These are phyloP conservation scores for Fraxinus cuspidata DNA, from an alignment of 257 asterid genomes.

Conservation along the genomic window DNA sequence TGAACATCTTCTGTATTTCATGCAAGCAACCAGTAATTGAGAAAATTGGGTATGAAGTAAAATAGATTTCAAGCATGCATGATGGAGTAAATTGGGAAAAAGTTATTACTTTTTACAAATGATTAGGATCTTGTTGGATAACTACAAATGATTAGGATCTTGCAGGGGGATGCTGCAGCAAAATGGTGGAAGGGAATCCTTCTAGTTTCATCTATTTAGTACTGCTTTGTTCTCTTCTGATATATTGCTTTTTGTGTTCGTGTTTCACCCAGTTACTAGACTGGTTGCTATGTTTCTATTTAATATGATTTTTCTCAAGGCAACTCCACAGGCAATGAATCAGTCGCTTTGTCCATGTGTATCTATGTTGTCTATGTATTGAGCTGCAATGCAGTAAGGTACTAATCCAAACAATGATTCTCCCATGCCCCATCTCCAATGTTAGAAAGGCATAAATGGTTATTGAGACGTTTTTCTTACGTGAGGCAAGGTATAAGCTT, in stretches of 20 bases:
- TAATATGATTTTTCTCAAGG: neutral
- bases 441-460: no score
- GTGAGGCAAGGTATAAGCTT: no score
- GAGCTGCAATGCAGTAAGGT: neutral
- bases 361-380: neutral
- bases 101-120: neutral
- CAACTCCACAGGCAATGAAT: neutral
- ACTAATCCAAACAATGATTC: neutral
- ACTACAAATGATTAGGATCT: no score
- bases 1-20: no score
- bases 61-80: neutral
- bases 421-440: neutral
- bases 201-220: neutral
- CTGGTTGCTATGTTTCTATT: neutral
- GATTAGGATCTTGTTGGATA: neutral
- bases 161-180: neutral
- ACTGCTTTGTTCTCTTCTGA: neutral
- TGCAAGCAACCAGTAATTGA: neutral
- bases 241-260: neutral
- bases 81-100: neutral
- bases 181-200: neutral
- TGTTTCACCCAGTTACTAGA: neutral
- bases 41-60: neutral
- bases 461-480: no score
- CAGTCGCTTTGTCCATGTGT: neutral